A percentile compares a stretch with the other conserved stretches of the same genome.
phyloP scores from a whole-genome alignment of 2,329 filamentous ascomycete species.

The Alternaria arborescens region DNA sequence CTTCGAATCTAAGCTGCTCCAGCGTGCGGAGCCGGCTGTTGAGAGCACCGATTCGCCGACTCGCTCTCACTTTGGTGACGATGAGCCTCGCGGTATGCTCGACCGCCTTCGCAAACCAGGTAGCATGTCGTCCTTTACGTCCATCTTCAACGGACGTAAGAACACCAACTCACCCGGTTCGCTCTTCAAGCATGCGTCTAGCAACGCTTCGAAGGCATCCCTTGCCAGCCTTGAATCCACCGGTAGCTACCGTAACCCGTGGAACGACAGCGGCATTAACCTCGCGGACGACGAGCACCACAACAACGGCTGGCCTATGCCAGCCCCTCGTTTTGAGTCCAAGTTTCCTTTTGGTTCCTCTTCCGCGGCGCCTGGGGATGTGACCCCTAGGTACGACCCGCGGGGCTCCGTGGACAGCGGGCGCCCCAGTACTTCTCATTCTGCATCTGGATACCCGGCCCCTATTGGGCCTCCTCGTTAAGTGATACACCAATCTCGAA shows the following conservation, averaged over 20 bases:
- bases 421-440: constrained; percentile 93
- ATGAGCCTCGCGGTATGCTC: constrained; percentile 81
- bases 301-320: constrained; percentile 51
- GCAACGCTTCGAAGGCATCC: constrained; percentile 92
- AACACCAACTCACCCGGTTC: constrained; percentile 80
- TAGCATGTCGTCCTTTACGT: constrained; percentile 92
- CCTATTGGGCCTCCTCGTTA: constrained; percentile 91
- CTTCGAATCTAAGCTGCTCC: constrained; percentile 95
- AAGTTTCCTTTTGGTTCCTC: constrained; percentile 69
- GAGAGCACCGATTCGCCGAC: constrained; percentile 87
- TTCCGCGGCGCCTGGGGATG: constrained; percentile 71
- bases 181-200: constrained; percentile 87
- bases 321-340: constrained; percentile 59
- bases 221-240: constrained; percentile 96
- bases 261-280: constrained; percentile 98
- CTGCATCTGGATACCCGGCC: constrained; percentile 96
- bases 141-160: constrained; percentile 95
- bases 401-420: constrained; percentile 90
- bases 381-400: constrained; percentile 82
- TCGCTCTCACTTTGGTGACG: constrained; percentile 82
- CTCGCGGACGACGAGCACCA: constrained; percentile 79
- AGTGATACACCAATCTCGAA: constrained; percentile 51
- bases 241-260: constrained; percentile 94
- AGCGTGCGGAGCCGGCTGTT: constrained; percentile 82
- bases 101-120: constrained; percentile 94